Evolutionary conservation across 305 asterid genomes (phyloP).

Genomic region (Solanum hybrid): DNA sequence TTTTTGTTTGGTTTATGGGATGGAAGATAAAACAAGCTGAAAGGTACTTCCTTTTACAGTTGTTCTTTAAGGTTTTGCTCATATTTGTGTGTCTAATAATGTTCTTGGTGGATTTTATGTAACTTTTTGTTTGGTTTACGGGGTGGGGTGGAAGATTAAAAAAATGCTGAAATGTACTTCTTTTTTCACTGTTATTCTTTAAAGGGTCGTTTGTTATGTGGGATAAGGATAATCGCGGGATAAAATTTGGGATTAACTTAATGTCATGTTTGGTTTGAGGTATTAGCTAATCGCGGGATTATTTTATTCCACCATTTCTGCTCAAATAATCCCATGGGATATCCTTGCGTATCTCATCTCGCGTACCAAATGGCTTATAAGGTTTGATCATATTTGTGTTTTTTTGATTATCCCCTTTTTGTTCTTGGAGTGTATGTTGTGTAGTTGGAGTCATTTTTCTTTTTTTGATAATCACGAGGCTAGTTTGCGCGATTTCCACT

Average conservation of each 20-base stretch:
- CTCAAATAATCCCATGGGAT: neutral
- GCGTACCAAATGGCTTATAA: neutral
- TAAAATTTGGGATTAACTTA: neutral
- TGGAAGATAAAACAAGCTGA: neutral
- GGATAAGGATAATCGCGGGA: neutral
- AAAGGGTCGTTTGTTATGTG: neutral
- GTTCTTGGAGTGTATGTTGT: constrained; percentile 2
- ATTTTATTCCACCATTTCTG: neutral
- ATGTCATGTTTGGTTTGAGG: neutral
- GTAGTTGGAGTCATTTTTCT: neutral
- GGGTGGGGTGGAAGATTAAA: neutral
- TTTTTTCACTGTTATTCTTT: neutral
- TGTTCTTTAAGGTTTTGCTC: neutral
- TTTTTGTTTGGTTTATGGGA: neutral
- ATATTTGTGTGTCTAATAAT: neutral
- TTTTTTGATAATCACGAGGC: neutral
- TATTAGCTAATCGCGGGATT: neutral
- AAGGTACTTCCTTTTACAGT: neutral
- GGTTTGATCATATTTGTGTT: neutral
- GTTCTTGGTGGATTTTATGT: neutral
- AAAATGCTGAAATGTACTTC: neutral
- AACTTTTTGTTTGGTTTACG: neutral
- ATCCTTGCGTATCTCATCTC: neutral
- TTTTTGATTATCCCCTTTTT: neutral
- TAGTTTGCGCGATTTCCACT: neutral